A percentile compares a stretch with the other conserved stretches of the same genome.
Conservation (phyloP, 2,329 filamentous ascomycete genomes). For the Rhexocercosporidium sp. region DNA sequence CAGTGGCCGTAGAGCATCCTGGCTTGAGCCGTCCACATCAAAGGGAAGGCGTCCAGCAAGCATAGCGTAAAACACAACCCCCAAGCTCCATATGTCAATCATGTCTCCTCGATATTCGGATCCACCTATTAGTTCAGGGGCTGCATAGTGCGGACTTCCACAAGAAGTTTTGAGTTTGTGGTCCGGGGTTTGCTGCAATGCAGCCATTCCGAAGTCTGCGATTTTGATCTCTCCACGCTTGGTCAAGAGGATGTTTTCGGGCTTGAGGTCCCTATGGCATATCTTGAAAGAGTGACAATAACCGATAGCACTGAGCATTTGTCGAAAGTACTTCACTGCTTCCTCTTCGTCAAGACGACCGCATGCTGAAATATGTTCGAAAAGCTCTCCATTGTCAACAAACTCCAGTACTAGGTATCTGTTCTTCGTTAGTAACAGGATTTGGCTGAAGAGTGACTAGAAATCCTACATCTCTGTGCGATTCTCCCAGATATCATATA, state of each 20-base stretch:
- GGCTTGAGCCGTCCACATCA: conserved; percentile 50
- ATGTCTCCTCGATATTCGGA: conserved; percentile 80
- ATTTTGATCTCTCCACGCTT: conserved; percentile 81
- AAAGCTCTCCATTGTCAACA: conserved; percentile 73
- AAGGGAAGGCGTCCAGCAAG: conserved; percentile 86
- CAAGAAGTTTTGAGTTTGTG: conserved; percentile 87
- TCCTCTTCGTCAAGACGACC: conserved; percentile 80
- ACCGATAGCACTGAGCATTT: conserved; percentile 88
- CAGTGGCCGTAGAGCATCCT: conserved; percentile 58
- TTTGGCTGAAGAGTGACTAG: neutral
- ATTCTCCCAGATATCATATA: conserved; percentile 99
- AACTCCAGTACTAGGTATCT: conserved; percentile 96
- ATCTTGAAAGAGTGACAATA: conserved; percentile 96
- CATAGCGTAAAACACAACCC: conserved; percentile 87
- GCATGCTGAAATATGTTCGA: conserved; percentile 79
- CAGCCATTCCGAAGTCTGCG: conserved; percentile 98
- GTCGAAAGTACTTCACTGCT: conserved; percentile 84
- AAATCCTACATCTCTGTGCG: conserved; percentile 82
- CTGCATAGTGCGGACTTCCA: conserved; percentile 95
- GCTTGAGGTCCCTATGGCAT: conserved; percentile 94
- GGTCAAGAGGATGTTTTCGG: conserved; percentile 93
- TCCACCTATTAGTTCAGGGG: conserved; percentile 85
- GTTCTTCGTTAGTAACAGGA: conserved; percentile 3
- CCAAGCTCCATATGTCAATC: conserved; percentile 94
- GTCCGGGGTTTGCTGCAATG: conserved; percentile 78